Conservation (phyloP, 257 asterid genomes). For the Nicotiana otophora region DNA sequence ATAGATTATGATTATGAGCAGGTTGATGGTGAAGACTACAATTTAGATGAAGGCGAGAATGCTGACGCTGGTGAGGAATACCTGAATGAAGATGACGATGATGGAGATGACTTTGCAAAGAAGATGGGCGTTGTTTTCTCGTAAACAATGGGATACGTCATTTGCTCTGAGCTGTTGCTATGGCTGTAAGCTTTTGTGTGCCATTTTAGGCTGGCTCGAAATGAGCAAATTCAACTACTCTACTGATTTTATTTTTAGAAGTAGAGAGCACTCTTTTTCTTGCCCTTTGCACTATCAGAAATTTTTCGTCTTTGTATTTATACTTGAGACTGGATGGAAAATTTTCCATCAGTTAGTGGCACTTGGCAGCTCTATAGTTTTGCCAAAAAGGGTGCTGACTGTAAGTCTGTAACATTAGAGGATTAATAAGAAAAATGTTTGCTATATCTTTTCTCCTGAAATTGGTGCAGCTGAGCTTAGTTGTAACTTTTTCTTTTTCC, state of each 20-base stretch:
- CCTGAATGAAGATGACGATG: slow-evolving; percentile 63
- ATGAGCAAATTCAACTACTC: slow-evolving; percentile 34
- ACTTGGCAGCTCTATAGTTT: not conserved
- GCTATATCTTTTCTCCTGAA: not conserved
- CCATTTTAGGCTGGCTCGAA: slow-evolving; percentile 23
- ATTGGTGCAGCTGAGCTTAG: not conserved
- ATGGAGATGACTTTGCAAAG: slow-evolving; percentile 71
- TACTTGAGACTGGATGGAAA: slow-evolving; percentile 27
- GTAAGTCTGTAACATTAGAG: slow-evolving; percentile 22
- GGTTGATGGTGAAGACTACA: slow-evolving; percentile 51
- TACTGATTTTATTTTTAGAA: slow-evolving; percentile 47
- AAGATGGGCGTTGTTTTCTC: slow-evolving; percentile 83
- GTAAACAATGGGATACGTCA: slow-evolving; percentile 14
- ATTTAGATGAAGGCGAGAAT: slow-evolving; percentile 59
- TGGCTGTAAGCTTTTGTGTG: slow-evolving; percentile 11
- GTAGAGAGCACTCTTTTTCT: slow-evolving; percentile 25
- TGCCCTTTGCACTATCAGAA: slow-evolving; percentile 28
- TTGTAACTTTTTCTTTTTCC: not conserved
- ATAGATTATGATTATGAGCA: slow-evolving; percentile 54
- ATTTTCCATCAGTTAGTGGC: slow-evolving; percentile 12
- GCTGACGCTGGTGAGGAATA: slow-evolving; percentile 46
- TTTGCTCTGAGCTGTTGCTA: slow-evolving; percentile 3
- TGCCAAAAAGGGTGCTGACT: slow-evolving; percentile 9
- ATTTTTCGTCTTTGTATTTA: slow-evolving; percentile 12
- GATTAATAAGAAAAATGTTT: slow-evolving; percentile 12